Conservation (phyloP, 108 stramenopile genomes). For the Nitzschia palea region DNA sequence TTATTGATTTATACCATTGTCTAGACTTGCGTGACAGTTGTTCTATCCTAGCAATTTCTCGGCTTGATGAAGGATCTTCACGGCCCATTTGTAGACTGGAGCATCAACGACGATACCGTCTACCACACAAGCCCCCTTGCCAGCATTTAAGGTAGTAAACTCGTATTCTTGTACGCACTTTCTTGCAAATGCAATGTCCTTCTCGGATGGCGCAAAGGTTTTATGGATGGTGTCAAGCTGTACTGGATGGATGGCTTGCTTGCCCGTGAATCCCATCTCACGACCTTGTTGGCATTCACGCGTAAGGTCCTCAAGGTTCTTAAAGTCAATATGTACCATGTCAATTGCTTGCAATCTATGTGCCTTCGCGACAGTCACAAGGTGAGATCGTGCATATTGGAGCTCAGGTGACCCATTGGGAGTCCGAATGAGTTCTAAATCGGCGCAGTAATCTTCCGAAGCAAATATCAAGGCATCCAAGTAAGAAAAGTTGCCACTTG, state of each 20-base stretch:
- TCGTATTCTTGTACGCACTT: conserved; percentile 23
- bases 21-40: too few species aligned
- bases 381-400: conserved; percentile 29
- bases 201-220: conserved; percentile 28
- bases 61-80: conserved; percentile 28
- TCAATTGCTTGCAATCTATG: conserved; percentile 42
- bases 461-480: conserved; percentile 46
- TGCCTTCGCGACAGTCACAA: conserved; percentile 36
- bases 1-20: too few species aligned
- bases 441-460: conserved; percentile 42
- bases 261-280: conserved; percentile 40
- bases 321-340: conserved; percentile 49
- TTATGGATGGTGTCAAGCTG: conserved; percentile 34
- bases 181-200: conserved; percentile 31
- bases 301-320: conserved; percentile 23
- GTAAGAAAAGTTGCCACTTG: neutral
- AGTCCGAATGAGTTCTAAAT: conserved; percentile 35
- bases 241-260: conserved; percentile 44
- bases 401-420: conserved; percentile 22
- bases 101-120: conserved; percentile 39
- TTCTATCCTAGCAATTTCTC: too few species aligned
- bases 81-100: conserved; percentile 45
- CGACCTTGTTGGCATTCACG: conserved; percentile 27
- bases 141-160: conserved; percentile 9
- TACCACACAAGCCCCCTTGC: conserved; percentile 35